Conservation (phyloP, 345 rosid species). For the Murraya paniculata region DNA sequence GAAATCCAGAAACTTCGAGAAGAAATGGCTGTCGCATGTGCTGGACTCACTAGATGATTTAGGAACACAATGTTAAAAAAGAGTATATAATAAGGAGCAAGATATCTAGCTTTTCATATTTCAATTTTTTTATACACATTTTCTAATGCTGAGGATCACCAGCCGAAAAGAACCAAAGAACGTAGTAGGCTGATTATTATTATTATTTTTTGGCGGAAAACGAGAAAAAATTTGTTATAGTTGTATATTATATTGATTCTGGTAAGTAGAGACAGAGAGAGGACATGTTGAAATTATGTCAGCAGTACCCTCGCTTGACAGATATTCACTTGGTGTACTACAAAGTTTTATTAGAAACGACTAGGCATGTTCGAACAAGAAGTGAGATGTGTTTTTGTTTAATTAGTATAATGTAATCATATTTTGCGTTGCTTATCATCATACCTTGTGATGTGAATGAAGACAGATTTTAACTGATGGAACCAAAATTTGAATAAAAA, state of each 20-base stretch:
- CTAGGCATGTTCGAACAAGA: background rate
- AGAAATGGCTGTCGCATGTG: conserved; percentile 22
- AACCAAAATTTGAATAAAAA: conserved; percentile 1
- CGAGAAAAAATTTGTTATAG: too few species aligned
- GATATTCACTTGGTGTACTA: background rate
- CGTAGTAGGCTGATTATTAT: background rate
- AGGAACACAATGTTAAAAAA: background rate
- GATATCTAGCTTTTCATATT: background rate
- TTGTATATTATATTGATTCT: too few species aligned
- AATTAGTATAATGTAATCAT: background rate
- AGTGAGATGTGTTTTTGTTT: background rate
- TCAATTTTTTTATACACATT: background rate
- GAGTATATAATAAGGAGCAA: background rate
- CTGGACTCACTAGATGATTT: conserved; percentile 8
- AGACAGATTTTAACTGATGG: background rate
- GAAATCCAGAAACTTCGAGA: conserved; percentile 28
- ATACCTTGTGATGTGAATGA: background rate
- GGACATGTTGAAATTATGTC: background rate
- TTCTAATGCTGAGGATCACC: background rate
- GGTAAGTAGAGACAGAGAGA: too few species aligned
- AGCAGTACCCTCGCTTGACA: background rate
- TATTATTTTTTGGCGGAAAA: background rate
- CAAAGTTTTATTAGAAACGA: background rate
- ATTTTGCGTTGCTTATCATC: background rate
- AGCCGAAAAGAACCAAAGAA: too few species aligned